Base-by-base conservation (phyloP, 164 flowering plant genomes). In the Chloranthus sessilifolius region DNA sequence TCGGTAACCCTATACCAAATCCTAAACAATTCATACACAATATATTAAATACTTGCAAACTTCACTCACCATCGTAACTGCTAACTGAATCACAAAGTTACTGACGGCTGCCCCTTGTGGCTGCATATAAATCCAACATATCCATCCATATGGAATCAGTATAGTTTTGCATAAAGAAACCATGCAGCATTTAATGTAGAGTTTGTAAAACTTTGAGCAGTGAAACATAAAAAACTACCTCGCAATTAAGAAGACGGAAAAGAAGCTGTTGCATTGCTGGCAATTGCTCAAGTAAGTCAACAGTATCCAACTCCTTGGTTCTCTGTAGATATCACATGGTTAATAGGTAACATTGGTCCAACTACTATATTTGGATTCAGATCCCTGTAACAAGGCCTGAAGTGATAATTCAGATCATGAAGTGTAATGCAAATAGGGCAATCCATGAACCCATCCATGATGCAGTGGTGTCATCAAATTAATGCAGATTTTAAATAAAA, bases 191-290 rank as follows among this genome's bases (percentile, higher is more conserved):
- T n/a, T n/a, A n/a, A n/a, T n/a, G n/a, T n/a, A n/a, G n/a, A n/a
- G n/a, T n/a, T n/a, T n/a, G n/a, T n/a, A n/a, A n/a, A n/a, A n/a
- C n/a, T n/a, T n/a, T n/a, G n/a, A 11, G n/a, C 25, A 24, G 29
- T 44, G 31, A 44, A 2, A n/a, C 25, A 21, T 19, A 14, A 4
- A 15, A 7, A 16, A 16, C 52, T 60, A 89, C 97, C 97, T 82
- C 89, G 65, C 99, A 94, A 63, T 73, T 81, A 72, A 89, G 68
- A 53, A 81, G 85, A 51, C 97, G 95, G 59, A 50, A 72, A 22
- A 86, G 82, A 51, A 94, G 92, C 63, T 85, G 89, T 60, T 94
- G 99, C 70, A 94, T 61, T 36, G 96, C 95, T 55, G 97, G 97
- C 53, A 94, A 68, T 14, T 89, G 99, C 62, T 84, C 96, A 41